Percentiles rank a stretch among this genome's conserved stretches.
Evolutionary conservation across 192 early-diverging fungal genomes (phyloP).

Genomic region (Lunasporangiospora selenospora): DNA sequence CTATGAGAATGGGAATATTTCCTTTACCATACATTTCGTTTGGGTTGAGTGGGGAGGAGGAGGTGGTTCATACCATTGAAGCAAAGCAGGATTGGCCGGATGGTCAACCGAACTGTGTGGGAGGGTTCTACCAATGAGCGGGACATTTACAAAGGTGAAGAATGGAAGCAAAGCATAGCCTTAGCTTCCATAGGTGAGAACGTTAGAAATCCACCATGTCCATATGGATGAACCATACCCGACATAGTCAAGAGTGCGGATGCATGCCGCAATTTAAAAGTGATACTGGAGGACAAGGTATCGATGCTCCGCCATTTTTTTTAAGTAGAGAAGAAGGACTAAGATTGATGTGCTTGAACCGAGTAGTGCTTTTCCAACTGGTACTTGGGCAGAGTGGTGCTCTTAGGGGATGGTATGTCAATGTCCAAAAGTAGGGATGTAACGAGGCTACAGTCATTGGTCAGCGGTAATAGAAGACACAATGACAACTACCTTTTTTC

Average conservation of each 20-base stretch:
- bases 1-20: too few species aligned
- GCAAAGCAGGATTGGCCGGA: not conserved
- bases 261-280: not conserved
- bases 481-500: too few species aligned
- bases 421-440: too few species aligned
- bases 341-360: too few species aligned
- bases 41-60: not conserved
- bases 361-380: too few species aligned
- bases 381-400: too few species aligned
- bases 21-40: not conserved
- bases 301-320: too few species aligned
- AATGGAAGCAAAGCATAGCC: not conserved
- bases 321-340: too few species aligned
- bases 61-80: not conserved
- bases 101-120: not conserved
- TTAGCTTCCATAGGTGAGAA: not conserved
- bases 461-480: too few species aligned
- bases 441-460: too few species aligned
- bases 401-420: too few species aligned
- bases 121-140: not conserved
- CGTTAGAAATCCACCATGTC: not conserved
- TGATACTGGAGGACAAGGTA: not conserved
- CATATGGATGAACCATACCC: not conserved
- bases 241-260: not conserved
- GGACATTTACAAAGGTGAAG: not conserved